Percentiles rank a stretch among this genome's conserved stretches.
Evolutionary conservation across 306 rosid species (phyloP).

Genomic region (Castanea mollissima): DNA sequence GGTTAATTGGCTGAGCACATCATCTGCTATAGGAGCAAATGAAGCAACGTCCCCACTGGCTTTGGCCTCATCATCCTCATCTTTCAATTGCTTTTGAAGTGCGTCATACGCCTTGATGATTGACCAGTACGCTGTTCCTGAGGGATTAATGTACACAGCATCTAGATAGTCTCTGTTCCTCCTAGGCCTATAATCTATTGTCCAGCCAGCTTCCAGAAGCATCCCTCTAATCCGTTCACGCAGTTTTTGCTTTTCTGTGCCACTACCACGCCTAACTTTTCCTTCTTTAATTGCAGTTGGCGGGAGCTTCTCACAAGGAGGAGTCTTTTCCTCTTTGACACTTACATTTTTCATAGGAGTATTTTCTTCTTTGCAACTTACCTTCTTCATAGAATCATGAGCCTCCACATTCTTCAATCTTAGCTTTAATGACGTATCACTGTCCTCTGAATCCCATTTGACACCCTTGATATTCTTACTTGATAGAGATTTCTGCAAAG

Average conservation of each 20-base stretch:
- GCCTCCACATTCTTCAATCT: conserved; percentile 48
- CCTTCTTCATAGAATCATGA: conserved; percentile 44
- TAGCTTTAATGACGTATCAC: conserved; percentile 58
- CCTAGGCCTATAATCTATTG: conserved; percentile 91
- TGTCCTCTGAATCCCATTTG: conserved; percentile 62
- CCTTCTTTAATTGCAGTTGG: conserved; percentile 51
- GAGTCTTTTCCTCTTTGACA: conserved; percentile 41
- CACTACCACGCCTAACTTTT: conserved; percentile 81
- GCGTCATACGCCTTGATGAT: conserved; percentile 98
- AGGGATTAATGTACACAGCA: conserved; percentile 87
- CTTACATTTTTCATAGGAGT: neutral
- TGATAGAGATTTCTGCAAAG: conserved; percentile 47
- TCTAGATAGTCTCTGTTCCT: conserved; percentile 95
- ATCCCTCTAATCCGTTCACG: conserved; percentile 83
- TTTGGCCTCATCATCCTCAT: conserved; percentile 50
- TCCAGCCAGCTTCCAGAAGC: conserved; percentile 89
- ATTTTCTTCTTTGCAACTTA: conserved; percentile 39
- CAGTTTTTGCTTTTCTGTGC: conserved; percentile 93
- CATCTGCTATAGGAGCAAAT: conserved; percentile 70
- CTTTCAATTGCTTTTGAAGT: conserved; percentile 78
- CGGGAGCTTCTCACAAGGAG: conserved; percentile 51
- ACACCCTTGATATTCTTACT: conserved; percentile 50
- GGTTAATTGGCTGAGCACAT: conserved; percentile 81
- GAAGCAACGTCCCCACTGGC: conserved; percentile 53
- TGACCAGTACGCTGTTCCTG: conserved; percentile 97